phyloP scores from a whole-genome alignment of 164 flowering plant genomes.

The Sextonia rubra region DNA sequence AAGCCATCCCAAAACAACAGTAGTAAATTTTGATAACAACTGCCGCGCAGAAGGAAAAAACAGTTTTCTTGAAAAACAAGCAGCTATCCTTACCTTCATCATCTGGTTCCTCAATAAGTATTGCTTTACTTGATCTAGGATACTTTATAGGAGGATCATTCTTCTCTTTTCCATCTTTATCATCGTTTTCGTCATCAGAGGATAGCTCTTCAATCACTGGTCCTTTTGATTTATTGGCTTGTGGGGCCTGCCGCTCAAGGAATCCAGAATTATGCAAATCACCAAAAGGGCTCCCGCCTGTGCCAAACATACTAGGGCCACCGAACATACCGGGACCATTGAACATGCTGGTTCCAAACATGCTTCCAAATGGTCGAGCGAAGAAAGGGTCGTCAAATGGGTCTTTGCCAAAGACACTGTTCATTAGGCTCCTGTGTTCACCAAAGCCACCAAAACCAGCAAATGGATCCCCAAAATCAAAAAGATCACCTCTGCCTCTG shows the following conservation, averaged over 20 bases:
- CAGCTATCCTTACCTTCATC: conserved; percentile 51
- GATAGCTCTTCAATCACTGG: conserved; percentile 56
- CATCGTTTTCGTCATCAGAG: conserved; percentile 52
- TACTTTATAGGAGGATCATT: conserved; percentile 24
- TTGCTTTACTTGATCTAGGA: conserved; percentile 30
- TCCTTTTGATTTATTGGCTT: conserved; percentile 23
- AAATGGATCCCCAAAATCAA: conserved; percentile 31
- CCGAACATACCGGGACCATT: conserved; percentile 24
- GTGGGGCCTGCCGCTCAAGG: conserved; percentile 26
- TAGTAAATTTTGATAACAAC: neutral
- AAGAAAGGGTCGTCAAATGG: conserved; percentile 93
- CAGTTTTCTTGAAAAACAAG: neutral
- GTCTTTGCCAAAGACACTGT: conserved; percentile 66
- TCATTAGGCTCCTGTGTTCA: conserved; percentile 39
- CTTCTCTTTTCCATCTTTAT: conserved; percentile 13
- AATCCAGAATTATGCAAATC: conserved; percentile 14
- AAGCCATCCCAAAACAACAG: neutral
- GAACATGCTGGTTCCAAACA: conserved; percentile 18
- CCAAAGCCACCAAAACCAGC: conserved; percentile 37
- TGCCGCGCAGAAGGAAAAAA: neutral
- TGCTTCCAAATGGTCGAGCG: conserved; percentile 46
- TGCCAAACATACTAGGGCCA: conserved; percentile 25
- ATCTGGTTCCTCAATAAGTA: conserved; percentile 67
- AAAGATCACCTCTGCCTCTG: conserved; percentile 30
- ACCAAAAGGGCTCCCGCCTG: conserved; percentile 14